Conservation (phyloP, 352 stramenopile species). For the Ophiocytium majus region DNA sequence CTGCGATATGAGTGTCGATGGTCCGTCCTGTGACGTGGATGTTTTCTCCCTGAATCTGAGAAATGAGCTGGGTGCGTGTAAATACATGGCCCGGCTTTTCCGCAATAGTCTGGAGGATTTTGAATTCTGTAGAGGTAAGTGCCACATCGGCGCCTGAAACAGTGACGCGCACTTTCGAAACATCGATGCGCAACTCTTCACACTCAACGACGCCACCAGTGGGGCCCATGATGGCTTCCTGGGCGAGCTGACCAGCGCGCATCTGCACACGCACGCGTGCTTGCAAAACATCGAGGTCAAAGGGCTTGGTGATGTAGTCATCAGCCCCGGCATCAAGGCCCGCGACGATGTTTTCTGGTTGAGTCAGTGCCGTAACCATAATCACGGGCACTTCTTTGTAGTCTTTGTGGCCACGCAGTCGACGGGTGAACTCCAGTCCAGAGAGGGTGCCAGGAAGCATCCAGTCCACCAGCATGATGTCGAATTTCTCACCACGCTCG, state of each 20-base stretch:
- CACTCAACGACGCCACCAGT: no score
- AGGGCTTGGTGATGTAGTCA: conserved; percentile 6
- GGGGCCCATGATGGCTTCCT: not conserved
- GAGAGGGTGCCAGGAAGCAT: not conserved
- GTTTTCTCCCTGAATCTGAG: conserved; percentile 6
- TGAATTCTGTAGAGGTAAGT: not conserved
- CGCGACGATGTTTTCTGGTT: not conserved
- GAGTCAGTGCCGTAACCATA: conserved; percentile 3
- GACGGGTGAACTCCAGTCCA: not conserved
- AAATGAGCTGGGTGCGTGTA: not conserved
- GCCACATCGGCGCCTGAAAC: not conserved
- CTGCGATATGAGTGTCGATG: not conserved
- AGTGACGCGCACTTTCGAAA: not conserved
- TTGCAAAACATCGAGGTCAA: conserved; percentile 7
- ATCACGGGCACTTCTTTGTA: not conserved
- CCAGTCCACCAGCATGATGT: not conserved
- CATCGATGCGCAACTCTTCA: not conserved
- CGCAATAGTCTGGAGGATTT: not conserved
- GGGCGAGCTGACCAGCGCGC: not conserved
- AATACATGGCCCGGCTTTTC: conserved; percentile 4
- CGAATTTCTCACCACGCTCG: not conserved
- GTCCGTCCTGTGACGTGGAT: not conserved
- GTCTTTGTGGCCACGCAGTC: not conserved
- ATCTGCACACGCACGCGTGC: not conserved
- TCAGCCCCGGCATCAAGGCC: conserved; percentile 6